Conservation (phyloP, 495 filamentous ascomycete genomes). For the Podospora didyma region DNA sequence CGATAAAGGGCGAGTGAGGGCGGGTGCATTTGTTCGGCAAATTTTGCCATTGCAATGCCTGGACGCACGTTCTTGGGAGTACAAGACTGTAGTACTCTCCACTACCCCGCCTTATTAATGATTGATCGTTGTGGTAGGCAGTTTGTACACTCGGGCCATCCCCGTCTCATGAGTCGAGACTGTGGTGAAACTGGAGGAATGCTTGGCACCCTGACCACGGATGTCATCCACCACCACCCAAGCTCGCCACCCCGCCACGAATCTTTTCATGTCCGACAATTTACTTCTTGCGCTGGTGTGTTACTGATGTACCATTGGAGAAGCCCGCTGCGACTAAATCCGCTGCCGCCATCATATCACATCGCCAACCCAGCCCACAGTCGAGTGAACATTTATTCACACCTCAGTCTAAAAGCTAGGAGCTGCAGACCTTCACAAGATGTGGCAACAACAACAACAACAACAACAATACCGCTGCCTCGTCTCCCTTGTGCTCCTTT, state of each 20-base stretch:
- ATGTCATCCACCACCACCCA: not conserved
- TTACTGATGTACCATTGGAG: not conserved
- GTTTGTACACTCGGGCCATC: not conserved
- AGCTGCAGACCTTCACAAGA: not conserved
- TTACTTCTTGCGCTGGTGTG: not conserved
- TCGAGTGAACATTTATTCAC: no score
- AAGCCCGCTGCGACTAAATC: not conserved
- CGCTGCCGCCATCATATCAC: not conserved
- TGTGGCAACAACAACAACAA: conserved; percentile 2
- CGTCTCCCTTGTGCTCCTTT: not conserved
- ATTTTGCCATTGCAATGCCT: no score
- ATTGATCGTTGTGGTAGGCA: not conserved
- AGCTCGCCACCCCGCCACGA: not conserved
- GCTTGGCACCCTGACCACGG: not conserved
- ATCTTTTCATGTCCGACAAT: not conserved
- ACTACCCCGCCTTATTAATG: no score
- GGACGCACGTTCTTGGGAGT: no score
- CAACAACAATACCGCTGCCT: not conserved
- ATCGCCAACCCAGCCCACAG: no score
- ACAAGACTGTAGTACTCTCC: no score
- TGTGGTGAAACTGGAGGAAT: not conserved
- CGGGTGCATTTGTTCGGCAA: no score
- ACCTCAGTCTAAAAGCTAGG: no score
- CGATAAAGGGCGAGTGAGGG: no score
- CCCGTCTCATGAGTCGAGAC: not conserved